Evolutionary conservation across 108 stramenopile genomes (phyloP), one percentile per base, ranked within the genome.

Genomic region (Heterococcus sp.): DNA sequence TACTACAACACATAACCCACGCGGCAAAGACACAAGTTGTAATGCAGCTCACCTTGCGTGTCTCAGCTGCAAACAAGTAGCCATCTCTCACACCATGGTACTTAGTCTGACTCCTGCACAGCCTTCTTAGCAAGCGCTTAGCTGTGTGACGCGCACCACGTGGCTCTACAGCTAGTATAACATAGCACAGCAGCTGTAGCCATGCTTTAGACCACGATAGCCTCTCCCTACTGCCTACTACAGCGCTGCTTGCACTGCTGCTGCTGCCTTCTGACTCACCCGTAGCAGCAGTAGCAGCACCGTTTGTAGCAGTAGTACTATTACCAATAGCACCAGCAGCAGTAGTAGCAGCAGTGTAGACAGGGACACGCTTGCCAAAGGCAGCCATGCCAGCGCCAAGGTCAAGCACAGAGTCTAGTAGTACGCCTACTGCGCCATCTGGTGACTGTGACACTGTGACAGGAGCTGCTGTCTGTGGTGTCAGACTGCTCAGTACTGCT

Each of bases 61-160:
- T 1, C 79, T 81, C 79, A 32, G 72, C 79, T 38, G 79, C 66
- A 72, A 81, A 81, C 72, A 72, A 72, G 72, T 73, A 64, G 79
- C 72, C 72, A 26, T 81, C 79, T n/a, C 79, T 46, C 29, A 81
- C 79, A 40, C 35, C 33, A 39, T 81, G 79, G 38, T 81, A 81
- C 33, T 63, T 14, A 29, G 69, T 37, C 77, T 78, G 39, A 0
- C 2, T n/a, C 26, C 21, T 37, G 72, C 79, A 81, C 31, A 81
- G 34, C 33, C 72, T 36, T 32, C 79, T 71, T 14, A 81, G 79
- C 30, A 81, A 72, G 66, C 79, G 32, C 79, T 81, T 81, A 8
- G 79, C 79, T 35, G 38, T 66, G 46, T 69, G 66, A 2, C 39
- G 46, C 38, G 66, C 14, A 8, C 58, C 21, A 38, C 65, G 72